phyloP scores from a whole-genome alignment of 805 yeast genomes.

The Teunomyces kruisii region DNA sequence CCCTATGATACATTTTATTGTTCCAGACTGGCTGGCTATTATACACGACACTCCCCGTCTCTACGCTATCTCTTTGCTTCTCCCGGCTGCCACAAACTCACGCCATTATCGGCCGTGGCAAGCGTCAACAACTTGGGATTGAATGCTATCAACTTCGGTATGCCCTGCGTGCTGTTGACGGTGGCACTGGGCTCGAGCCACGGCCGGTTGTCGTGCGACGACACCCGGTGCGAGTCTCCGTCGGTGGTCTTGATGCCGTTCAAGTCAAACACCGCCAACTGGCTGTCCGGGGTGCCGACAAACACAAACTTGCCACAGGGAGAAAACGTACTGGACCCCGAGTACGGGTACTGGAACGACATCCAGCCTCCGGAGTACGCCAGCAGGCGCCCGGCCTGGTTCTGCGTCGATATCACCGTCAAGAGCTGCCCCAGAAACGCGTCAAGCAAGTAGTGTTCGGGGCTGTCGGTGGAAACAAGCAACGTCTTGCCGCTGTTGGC shows the following conservation, averaged over 20 bases:
- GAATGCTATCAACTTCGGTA: slow-evolving; percentile 53
- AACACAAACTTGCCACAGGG: slow-evolving; percentile 42
- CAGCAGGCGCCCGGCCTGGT: slow-evolving; percentile 12
- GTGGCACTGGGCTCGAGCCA: slow-evolving; percentile 22
- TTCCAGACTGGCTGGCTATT: background rate
- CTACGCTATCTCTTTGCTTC: too few relatives aligned
- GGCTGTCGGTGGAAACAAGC: slow-evolving; percentile 54
- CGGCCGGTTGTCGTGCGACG: slow-evolving; percentile 17
- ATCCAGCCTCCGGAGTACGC: background rate
- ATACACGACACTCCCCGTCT: too few relatives aligned
- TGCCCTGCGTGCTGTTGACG: slow-evolving; percentile 23
- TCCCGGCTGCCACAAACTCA: slow-evolving; percentile 37
- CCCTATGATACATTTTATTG: too few relatives aligned
- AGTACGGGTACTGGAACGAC: slow-evolving; percentile 28
- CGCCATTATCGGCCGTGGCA: slow-evolving; percentile 60
- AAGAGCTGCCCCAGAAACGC: slow-evolving; percentile 61
- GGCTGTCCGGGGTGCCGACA: slow-evolving; percentile 28
- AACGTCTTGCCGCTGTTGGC: slow-evolving; percentile 73
- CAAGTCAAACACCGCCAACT: slow-evolving; percentile 31
- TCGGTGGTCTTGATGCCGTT: slow-evolving; percentile 21
- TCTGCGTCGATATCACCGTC: slow-evolving; percentile 20
- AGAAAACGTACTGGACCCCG: slow-evolving; percentile 36
- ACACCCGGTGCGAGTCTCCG: slow-evolving; percentile 16
- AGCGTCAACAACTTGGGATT: slow-evolving; percentile 61
- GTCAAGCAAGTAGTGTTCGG: slow-evolving; percentile 61